phyloP scores from a whole-genome alignment of 306 rosid genomes.

The Sphenostylis stenocarpa region DNA sequence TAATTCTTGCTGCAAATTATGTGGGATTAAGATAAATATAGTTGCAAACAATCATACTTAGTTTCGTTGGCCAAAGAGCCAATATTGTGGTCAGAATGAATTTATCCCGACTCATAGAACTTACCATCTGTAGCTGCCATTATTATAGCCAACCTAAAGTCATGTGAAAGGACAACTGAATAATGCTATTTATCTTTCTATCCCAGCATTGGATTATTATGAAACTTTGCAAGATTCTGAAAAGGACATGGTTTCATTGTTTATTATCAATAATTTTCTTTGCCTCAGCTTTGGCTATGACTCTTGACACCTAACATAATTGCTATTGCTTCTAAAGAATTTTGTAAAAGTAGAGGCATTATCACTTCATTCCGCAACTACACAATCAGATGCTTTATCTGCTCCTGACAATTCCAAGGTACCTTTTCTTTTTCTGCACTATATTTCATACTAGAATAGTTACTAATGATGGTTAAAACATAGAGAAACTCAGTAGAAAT shows the following conservation, averaged over 20 bases:
- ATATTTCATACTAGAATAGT: not conserved
- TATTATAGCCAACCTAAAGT: not conserved
- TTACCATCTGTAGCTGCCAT: not conserved
- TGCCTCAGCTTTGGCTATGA: slow-evolving; percentile 8
- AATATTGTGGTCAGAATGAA: not conserved
- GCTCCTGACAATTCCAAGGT: slow-evolving; percentile 49
- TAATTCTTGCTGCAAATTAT: not conserved
- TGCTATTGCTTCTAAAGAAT: slow-evolving; percentile 41
- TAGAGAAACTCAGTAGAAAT: not conserved
- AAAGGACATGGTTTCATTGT: not conserved
- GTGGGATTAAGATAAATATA: not conserved
- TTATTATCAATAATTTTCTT: not conserved
- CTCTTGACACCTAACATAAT: slow-evolving; percentile 33
- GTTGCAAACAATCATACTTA: not conserved
- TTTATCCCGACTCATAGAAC: not conserved
- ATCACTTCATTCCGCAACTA: slow-evolving; percentile 23
- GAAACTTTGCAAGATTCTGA: not conserved
- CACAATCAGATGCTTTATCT: slow-evolving; percentile 40
- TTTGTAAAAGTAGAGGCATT: slow-evolving; percentile 41
- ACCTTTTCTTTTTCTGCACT: slow-evolving; percentile 16
- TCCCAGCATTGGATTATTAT: not conserved
- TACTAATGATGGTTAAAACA: not conserved
- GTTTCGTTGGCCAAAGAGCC: not conserved
- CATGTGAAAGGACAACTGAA: not conserved
- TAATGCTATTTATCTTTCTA: not conserved